phyloP scores from a whole-genome alignment of 2,329 filamentous ascomycete species.

The Fusarium sp. region DNA sequence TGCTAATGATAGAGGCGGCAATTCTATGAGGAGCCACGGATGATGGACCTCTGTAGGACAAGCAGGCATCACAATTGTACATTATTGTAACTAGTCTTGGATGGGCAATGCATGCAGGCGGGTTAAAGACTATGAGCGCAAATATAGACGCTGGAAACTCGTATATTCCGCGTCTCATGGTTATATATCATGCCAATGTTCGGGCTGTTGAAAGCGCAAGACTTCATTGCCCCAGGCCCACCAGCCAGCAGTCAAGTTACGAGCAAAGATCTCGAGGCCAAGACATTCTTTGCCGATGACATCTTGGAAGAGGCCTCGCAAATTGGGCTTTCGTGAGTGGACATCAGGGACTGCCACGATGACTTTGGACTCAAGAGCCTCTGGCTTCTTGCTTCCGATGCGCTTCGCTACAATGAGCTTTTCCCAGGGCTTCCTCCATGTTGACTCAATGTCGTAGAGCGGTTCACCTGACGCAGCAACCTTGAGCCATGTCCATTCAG shows the following conservation, averaged over 20 bases:
- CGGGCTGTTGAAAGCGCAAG: conserved; percentile 70
- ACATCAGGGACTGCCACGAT: conserved; percentile 76
- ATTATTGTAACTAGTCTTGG: conserved; percentile 43
- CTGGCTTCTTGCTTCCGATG: conserved; percentile 41
- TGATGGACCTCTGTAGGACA: conserved; percentile 41
- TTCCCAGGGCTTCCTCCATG: conserved; percentile 81
- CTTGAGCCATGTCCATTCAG: conserved; percentile 85
- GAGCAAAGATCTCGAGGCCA: conserved; percentile 79
- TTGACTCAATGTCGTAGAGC: conserved; percentile 65
- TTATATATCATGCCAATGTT: conserved; percentile 54
- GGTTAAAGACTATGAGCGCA: conserved; percentile 33
- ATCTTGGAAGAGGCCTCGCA: conserved; percentile 67
- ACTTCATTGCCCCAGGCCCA: conserved; percentile 81
- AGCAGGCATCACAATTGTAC: conserved; percentile 43
- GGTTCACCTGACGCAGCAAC: conserved; percentile 71
- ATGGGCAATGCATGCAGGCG: conserved; percentile 32
- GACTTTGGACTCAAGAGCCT: conserved; percentile 55
- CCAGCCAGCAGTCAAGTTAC: conserved; percentile 78
- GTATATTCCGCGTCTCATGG: conserved; percentile 1
- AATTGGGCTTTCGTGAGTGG: conserved; percentile 80
- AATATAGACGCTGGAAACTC: conserved; percentile 38
- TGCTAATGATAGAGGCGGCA: conserved; percentile 35
- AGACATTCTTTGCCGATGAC: conserved; percentile 60
- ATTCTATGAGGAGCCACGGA: conserved; percentile 19
- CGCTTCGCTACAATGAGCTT: conserved; percentile 69